phyloP scores from a whole-genome alignment of 78 protist species.

The Bodo saltans region DNA sequence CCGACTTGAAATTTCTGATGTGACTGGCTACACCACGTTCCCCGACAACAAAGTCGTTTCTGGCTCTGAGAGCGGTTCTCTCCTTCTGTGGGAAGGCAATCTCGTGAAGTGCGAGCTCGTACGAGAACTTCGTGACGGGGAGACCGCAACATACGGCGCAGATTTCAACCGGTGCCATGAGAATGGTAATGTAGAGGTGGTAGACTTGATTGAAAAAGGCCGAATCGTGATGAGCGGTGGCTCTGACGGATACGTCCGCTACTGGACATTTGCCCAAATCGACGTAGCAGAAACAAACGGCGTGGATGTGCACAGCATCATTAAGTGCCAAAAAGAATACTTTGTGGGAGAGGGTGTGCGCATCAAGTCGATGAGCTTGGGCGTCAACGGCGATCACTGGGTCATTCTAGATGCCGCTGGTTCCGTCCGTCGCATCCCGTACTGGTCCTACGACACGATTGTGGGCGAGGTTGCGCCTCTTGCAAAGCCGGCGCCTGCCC shows the following conservation, averaged over 20 bases:
- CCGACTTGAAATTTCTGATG: slow-evolving; percentile 67
- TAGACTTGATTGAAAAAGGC: slow-evolving; percentile 11
- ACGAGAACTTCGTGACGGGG: not conserved
- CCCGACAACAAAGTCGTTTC: slow-evolving; percentile 62
- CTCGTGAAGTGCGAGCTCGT: slow-evolving; percentile 50
- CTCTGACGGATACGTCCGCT: slow-evolving; percentile 59
- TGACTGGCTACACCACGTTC: slow-evolving; percentile 61
- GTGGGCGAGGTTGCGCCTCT: not conserved
- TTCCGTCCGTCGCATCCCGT: not conserved
- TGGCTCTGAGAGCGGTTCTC: slow-evolving; percentile 73
- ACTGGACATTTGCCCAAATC: slow-evolving; percentile 47
- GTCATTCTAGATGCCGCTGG: slow-evolving; percentile 41
- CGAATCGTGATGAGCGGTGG: slow-evolving; percentile 59
- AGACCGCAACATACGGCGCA: slow-evolving; percentile 45
- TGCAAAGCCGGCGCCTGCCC: not conserved
- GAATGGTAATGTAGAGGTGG: slow-evolving; percentile 49
- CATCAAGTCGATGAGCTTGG: slow-evolving; percentile 43
- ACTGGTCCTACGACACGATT: slow-evolving; percentile 11
- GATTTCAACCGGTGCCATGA: too few relatives aligned
- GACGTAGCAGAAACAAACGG: slow-evolving; percentile 51
- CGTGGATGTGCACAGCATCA: not conserved
- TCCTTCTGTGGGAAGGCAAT: slow-evolving; percentile 81
- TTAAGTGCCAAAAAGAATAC: slow-evolving; percentile 4
- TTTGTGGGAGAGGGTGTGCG: not conserved
- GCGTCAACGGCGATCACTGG: slow-evolving; percentile 2